Evolutionary conservation across 495 filamentous ascomycete genomes (phyloP).

Genomic region (Filosporella fistucella): DNA sequence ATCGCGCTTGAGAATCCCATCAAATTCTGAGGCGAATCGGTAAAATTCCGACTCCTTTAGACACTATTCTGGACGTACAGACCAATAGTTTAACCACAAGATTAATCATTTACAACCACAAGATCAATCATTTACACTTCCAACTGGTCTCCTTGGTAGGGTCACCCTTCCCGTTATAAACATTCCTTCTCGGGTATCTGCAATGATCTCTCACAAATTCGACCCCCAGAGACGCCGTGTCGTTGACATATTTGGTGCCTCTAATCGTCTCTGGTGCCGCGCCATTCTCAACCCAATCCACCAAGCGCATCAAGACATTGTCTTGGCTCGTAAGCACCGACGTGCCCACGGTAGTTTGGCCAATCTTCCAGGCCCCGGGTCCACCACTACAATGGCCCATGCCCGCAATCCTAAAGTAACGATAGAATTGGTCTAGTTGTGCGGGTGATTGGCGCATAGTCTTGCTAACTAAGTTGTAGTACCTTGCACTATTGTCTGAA

Average conservation of each 20-base stretch:
- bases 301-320: conserved; percentile 46
- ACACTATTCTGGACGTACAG: no score
- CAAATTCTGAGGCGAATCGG: no score
- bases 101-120: no score
- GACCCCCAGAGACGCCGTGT: conserved; percentile 22
- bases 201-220: conserved; percentile 29
- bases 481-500: conserved; percentile 28
- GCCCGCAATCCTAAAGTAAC: conserved; percentile 55
- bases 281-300: conserved; percentile 52
- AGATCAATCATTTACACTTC: conserved; percentile 7
- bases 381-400: conserved; percentile 31
- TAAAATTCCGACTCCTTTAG: no score
- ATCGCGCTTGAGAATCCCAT: no score
- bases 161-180: conserved; percentile 1
- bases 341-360: not conserved
- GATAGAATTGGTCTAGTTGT: conserved; percentile 52
- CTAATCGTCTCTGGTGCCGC: conserved; percentile 44
- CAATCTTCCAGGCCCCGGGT: conserved; percentile 7
- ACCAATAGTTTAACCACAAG: no score
- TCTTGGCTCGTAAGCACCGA: conserved; percentile 6
- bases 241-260: conserved; percentile 45
- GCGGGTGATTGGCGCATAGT: conserved; percentile 37
- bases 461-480: conserved; percentile 36
- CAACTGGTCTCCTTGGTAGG: not conserved
- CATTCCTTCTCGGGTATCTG: conserved; percentile 21